Conservation (phyloP, 139 green algal species). For the Haematococcus sp. region DNA sequence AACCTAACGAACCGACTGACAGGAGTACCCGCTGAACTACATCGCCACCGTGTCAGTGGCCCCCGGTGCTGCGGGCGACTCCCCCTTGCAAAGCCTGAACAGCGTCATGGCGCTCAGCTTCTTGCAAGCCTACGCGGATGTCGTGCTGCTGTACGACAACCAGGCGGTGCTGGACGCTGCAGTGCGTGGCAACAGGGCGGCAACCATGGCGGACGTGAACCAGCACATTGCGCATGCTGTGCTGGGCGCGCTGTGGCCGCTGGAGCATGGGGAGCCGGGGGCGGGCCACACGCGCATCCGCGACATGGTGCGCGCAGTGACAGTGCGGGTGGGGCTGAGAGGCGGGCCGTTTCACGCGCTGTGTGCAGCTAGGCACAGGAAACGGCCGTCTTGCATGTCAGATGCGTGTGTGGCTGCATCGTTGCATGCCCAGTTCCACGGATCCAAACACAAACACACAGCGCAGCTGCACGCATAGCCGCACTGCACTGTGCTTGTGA, state of each 20-base stretch:
- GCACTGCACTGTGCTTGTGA: too few relatives aligned
- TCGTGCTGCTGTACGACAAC: conserved; percentile 43
- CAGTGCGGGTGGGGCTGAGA: neutral
- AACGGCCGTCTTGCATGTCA: neutral
- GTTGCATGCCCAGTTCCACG: neutral
- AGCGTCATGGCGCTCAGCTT: conserved; percentile 40
- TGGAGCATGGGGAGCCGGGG: conserved; percentile 19
- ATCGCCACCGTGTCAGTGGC: conserved; percentile 29
- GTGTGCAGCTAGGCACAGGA: too few relatives aligned
- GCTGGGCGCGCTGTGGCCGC: conserved; percentile 36
- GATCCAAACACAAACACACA: neutral
- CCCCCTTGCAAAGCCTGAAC: conserved; percentile 49
- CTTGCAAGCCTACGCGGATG: conserved; percentile 42
- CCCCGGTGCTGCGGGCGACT: conserved; percentile 35
- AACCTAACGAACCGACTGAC: too few relatives aligned
- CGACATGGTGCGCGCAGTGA: conserved; percentile 25
- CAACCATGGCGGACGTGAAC: conserved; percentile 25
- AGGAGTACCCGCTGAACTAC: conserved; percentile 25
- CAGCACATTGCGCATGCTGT: conserved; percentile 13
- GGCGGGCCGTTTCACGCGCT: too few relatives aligned
- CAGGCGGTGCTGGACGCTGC: conserved; percentile 7
- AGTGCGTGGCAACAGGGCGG: neutral
- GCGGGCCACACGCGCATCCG: conserved; percentile 22
- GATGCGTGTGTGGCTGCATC: neutral
- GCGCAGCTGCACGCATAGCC: neutral